Base-by-base conservation (phyloP, 2,329 filamentous ascomycete genomes). In the Penicillium sp. region DNA sequence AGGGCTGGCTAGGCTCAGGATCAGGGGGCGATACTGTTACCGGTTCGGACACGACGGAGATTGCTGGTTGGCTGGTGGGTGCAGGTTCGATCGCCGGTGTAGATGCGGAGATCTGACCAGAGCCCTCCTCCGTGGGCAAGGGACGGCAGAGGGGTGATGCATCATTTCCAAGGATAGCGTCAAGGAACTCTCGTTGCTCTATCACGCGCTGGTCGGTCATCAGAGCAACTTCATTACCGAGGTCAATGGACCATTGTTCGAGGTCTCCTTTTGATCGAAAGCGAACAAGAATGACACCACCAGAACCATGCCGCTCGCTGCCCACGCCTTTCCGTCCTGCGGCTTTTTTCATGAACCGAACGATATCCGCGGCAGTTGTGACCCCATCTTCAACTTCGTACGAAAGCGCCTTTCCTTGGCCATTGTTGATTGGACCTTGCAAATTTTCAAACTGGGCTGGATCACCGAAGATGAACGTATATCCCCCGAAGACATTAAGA, bases 121-220 rank as follows among this genome's bases (percentile, higher is more conserved):
- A 56, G 37, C 79, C 79, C 39, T 83, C 75, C 61, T 88, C 81
- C 3, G 75, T 72, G 13, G 75, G 73, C 6, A 95, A 81, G 6
- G 86, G 82, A 37, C 86, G 83, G 56, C 89, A 86, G 20, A 97
- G 78, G 42, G 83, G 81, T 57, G 82, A 85, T 7, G 90, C 85
- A 74, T 97, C 88, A 49, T 88, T 89, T n/a, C 80, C 85, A 29
- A 97, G 76, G 44, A 99, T 94, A 1, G 89, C 89, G 71, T 96
- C 91, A 2, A 99, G 80, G 60, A 99, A 96, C 65, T 97, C 92
- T 56, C 89, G 92, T 68, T 97, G 92, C 64, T 93, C 86, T 51
- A 97, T 87, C 2, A 92, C 86, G 4, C 91, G 85, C 70, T 96
- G 92, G 58, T 92, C 88, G 13, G 95, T 81, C 44, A 85, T 80